These are phyloP conservation scores for Candida bentonensis DNA, from an alignment of 805 yeast genomes.

Conservation along the genomic window DNA sequence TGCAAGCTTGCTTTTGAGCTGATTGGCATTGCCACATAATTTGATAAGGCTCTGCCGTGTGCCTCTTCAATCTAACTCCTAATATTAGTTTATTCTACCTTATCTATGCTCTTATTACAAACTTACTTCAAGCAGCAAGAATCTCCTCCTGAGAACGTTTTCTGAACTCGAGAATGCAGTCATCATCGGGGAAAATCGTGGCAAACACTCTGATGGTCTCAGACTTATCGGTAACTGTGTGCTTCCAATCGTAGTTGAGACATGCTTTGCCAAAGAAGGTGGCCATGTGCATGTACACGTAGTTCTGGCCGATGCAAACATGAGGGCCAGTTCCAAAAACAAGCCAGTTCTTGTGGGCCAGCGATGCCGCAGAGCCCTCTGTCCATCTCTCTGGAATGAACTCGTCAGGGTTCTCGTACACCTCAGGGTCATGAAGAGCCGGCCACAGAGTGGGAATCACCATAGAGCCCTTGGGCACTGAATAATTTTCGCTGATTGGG, in stretches of 20 bases:
- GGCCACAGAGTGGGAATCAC: slow-evolving; percentile 92
- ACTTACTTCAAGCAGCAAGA: too few species aligned
- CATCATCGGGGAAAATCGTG: slow-evolving; percentile 95
- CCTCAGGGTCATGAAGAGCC: slow-evolving; percentile 94
- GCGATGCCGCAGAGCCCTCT: slow-evolving; percentile 54
- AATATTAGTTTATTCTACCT: too few species aligned
- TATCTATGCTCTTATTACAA: too few species aligned
- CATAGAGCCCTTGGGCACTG: slow-evolving; percentile 96
- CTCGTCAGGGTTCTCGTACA: slow-evolving; percentile 84
- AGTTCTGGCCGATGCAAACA: slow-evolving; percentile 87
- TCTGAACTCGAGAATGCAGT: slow-evolving; percentile 63
- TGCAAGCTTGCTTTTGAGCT: too few species aligned
- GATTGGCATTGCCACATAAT: too few species aligned
- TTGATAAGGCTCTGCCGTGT: too few species aligned
- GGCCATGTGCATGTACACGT: slow-evolving; percentile 81
- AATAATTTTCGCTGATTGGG: slow-evolving; percentile 70
- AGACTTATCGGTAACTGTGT: slow-evolving; percentile 66
- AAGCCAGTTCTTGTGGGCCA: slow-evolving; percentile 81
- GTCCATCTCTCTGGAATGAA: slow-evolving; percentile 95
- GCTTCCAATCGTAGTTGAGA: slow-evolving; percentile 66
- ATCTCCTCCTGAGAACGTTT: slow-evolving; percentile 5
- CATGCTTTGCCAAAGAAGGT: slow-evolving; percentile 86
- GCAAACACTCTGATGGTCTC: slow-evolving; percentile 95
- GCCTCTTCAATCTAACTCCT: too few species aligned
- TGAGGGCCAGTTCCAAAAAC: slow-evolving; percentile 97